Evolutionary conservation across 108 stramenopile genomes (phyloP).

Genomic region (Pseudonitzschia delicatissima): DNA sequence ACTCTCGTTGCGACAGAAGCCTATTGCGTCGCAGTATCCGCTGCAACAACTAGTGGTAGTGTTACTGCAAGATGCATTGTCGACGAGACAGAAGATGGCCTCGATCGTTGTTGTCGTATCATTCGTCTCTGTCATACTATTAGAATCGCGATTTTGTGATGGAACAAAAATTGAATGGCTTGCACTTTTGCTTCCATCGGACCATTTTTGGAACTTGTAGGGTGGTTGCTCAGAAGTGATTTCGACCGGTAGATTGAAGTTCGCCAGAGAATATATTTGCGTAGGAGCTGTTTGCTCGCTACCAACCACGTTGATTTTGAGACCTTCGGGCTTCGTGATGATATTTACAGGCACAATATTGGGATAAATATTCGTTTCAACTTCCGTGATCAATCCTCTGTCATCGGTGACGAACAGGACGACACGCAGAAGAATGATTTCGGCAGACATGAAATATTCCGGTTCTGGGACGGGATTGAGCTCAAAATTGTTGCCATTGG

Average conservation of each 20-base stretch:
- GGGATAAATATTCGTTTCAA: slow-evolving; percentile 13
- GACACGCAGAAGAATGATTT: slow-evolving; percentile 20
- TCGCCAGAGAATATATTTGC: slow-evolving; percentile 21
- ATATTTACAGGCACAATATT: slow-evolving; percentile 5
- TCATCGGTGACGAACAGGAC: slow-evolving; percentile 20
- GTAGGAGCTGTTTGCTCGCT: slow-evolving; percentile 12
- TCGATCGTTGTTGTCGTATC: not conserved
- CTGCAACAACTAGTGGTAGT: not conserved
- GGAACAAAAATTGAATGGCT: not conserved
- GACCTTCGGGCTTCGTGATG: slow-evolving; percentile 19
- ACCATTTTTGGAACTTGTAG: slow-evolving; percentile 20
- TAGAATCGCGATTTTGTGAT: not conserved
- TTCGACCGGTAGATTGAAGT: slow-evolving; percentile 7
- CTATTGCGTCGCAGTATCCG: not conserved
- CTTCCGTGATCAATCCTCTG: slow-evolving; percentile 7
- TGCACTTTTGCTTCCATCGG: slow-evolving; percentile 7
- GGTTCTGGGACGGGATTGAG: slow-evolving; percentile 16
- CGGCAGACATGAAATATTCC: slow-evolving; percentile 26
- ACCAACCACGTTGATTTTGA: slow-evolving; percentile 13
- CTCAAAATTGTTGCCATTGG: slow-evolving; percentile 26
- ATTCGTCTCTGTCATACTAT: not conserved
- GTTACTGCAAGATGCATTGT: slow-evolving; percentile 2
- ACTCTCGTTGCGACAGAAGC: not conserved
- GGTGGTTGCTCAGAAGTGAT: slow-evolving; percentile 11
- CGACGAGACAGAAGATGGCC: slow-evolving; percentile 4